Conservation (phyloP, 768 basidiomycete species). For the Suillus weaverae region DNA sequence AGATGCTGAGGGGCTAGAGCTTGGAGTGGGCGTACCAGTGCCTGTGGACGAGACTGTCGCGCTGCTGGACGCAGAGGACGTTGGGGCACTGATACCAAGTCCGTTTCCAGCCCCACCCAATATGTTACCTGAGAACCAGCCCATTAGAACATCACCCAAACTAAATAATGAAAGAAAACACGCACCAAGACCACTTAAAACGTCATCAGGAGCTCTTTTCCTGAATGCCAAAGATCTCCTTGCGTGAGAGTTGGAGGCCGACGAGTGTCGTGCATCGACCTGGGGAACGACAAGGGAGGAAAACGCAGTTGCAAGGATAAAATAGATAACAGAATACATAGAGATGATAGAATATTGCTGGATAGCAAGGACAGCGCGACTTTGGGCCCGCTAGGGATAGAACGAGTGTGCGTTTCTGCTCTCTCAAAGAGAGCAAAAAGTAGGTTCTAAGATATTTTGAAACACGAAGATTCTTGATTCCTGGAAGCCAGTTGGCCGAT, state of each 20-base stretch:
- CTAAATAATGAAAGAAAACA: conserved; percentile 15
- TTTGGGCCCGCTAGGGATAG: conserved; percentile 21
- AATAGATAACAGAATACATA: conserved; percentile 22
- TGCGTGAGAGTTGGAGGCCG: conserved; percentile 36
- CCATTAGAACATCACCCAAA: background rate
- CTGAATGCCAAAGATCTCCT: conserved; percentile 30
- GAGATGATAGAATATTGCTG: conserved; percentile 33
- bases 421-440: conserved; percentile 13
- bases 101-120: background rate
- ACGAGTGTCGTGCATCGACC: conserved; percentile 41
- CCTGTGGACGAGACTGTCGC: conserved; percentile 4
- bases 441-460: conserved; percentile 2
- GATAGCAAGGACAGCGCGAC: conserved; percentile 34
- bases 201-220: conserved; percentile 20
- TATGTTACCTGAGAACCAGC: background rate
- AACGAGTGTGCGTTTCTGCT: conserved; percentile 43
- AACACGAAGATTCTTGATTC: conserved; percentile 8
- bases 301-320: conserved; percentile 31
- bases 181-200: conserved; percentile 13
- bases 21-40: background rate
- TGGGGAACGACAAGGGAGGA: conserved; percentile 21
- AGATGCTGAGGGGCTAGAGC: background rate
- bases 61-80: conserved; percentile 16
- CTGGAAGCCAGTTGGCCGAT: conserved; percentile 12
- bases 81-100: conserved; percentile 7